A percentile compares a stretch with the other conserved stretches of the same genome.
These are phyloP conservation scores for Pterula multifida DNA, from an alignment of 1,284 basidiomycete genomes.

Conservation along the genomic window DNA sequence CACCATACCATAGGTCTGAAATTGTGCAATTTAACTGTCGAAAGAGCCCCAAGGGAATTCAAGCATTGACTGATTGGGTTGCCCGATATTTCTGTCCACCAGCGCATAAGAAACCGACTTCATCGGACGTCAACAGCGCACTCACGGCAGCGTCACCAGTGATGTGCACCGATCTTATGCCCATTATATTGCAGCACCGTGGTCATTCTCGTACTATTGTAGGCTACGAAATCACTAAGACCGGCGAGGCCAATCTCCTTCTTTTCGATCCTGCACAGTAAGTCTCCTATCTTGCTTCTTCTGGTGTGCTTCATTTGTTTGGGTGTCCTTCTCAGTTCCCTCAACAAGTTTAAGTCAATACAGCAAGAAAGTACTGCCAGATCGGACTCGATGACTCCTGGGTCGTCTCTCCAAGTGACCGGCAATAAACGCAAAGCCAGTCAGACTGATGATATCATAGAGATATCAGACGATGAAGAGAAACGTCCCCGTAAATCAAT, in stretches of 20 bases:
- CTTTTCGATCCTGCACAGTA: constrained; percentile 73
- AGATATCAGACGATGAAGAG: not conserved
- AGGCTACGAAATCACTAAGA: constrained; percentile 60
- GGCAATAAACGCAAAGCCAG: not conserved
- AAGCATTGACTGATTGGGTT: constrained; percentile 51
- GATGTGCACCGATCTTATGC: constrained; percentile 50
- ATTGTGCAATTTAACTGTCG: constrained; percentile 4
- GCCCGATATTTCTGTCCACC: constrained; percentile 48
- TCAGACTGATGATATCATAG: not conserved
- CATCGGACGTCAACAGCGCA: constrained; percentile 31
- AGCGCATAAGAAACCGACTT: constrained; percentile 12
- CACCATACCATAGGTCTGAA: constrained; percentile 24
- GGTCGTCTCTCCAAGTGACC: not conserved
- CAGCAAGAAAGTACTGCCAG: too few species aligned
- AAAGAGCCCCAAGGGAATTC: constrained; percentile 21
- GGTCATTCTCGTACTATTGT: constrained; percentile 82
- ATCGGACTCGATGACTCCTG: too few species aligned
- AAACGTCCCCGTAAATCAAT: not conserved
- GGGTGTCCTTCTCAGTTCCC: not conserved
- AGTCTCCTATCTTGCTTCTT: not conserved
- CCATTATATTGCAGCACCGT: constrained; percentile 67
- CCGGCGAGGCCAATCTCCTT: constrained; percentile 51
- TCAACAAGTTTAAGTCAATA: too few species aligned
- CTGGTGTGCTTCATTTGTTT: not conserved
- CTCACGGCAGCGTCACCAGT: constrained; percentile 38